Percentiles rank a stretch among this genome's conserved stretches.
These are phyloP conservation scores for Aureobasidium leucospermi DNA, from an alignment of 2,329 filamentous ascomycete genomes.

Conservation along the genomic window DNA sequence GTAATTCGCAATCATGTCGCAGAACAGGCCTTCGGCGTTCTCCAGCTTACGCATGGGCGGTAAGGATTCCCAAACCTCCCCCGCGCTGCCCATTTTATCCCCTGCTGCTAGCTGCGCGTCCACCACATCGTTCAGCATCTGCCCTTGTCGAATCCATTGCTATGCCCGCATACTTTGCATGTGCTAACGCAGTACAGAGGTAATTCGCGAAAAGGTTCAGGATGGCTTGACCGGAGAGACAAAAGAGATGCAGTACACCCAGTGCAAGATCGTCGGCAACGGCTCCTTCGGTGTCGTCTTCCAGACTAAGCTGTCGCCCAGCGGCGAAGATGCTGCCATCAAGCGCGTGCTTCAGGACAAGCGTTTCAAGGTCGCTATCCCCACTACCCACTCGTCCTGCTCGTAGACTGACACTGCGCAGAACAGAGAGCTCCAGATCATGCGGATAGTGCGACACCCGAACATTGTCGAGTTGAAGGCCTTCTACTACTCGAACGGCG, in stretches of 20 bases:
- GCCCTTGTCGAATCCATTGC: neutral
- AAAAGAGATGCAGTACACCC: constrained; percentile 94
- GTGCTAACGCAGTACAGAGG: constrained; percentile 56
- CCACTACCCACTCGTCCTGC: neutral
- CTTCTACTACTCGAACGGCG: constrained; percentile 98
- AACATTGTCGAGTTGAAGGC: constrained; percentile 99
- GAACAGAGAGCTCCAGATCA: constrained; percentile 99
- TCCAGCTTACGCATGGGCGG: constrained; percentile 90
- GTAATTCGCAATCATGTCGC: constrained; percentile 59
- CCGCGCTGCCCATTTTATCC: constrained; percentile 16
- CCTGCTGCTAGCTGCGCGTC: constrained; percentile 4
- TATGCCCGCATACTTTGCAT: constrained; percentile 16
- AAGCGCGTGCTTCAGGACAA: constrained; percentile 99
- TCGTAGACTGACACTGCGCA: constrained; percentile 32
- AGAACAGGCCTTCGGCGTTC: constrained; percentile 87
- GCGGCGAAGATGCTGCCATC: constrained; percentile 95
- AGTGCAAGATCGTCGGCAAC: constrained; percentile 99
- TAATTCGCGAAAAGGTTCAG: constrained; percentile 97
- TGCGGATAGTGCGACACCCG: constrained; percentile 97
- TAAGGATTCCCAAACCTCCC: constrained; percentile 45
- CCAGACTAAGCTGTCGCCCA: constrained; percentile 97
- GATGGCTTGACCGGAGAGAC: constrained; percentile 96
- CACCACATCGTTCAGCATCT: neutral
- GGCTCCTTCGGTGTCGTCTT: constrained; percentile 98
- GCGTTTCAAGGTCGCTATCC: constrained; percentile 77